A percentile compares a stretch with the other conserved stretches of the same genome.
These are phyloP conservation scores for Aspergillus oerlinghausenensis DNA, from an alignment of 2,329 filamentous ascomycete species.

Conservation along the genomic window DNA sequence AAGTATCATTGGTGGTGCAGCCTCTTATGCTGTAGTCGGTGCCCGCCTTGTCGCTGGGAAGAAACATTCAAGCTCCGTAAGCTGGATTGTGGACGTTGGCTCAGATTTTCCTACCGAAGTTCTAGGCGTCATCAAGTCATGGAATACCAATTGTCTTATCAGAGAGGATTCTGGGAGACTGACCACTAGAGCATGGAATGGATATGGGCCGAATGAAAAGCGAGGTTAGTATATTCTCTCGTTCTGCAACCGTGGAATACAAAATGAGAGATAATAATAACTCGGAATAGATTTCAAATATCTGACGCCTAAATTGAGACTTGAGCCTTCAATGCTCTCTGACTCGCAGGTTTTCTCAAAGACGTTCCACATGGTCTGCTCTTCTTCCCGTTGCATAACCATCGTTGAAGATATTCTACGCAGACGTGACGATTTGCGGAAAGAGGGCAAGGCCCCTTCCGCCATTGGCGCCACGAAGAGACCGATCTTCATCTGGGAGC, in stretches of 20 bases:
- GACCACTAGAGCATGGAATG: conserved; percentile 91
- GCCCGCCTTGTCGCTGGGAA: conserved; percentile 80
- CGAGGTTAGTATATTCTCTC: conserved; percentile 40
- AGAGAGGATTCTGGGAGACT: conserved; percentile 62
- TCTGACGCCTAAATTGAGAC: conserved; percentile 75
- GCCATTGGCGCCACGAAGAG: conserved; percentile 40
- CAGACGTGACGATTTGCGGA: conserved; percentile 39
- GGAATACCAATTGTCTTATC: conserved; percentile 70
- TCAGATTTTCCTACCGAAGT: conserved; percentile 75
- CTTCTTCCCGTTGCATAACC: conserved; percentile 68
- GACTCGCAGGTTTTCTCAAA: conserved; percentile 63
- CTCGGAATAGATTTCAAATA: conserved; percentile 69
- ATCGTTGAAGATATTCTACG: conserved; percentile 67
- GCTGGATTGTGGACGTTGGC: conserved; percentile 88
- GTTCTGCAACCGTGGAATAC: not conserved
- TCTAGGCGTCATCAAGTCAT: conserved; percentile 60
- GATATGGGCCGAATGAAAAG: conserved; percentile 68
- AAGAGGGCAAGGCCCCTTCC: conserved; percentile 23
- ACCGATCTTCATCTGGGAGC: conserved; percentile 89
- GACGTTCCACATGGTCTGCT: conserved; percentile 85
- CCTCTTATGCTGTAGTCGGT: conserved; percentile 79
- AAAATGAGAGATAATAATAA: conserved; percentile 1
- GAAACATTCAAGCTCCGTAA: conserved; percentile 62
- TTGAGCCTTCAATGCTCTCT: conserved; percentile 69
- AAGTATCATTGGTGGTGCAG: conserved; percentile 82